These are phyloP conservation scores for Pinus taeda DNA, from an alignment of 75 land plant species.

Conservation along the genomic window DNA sequence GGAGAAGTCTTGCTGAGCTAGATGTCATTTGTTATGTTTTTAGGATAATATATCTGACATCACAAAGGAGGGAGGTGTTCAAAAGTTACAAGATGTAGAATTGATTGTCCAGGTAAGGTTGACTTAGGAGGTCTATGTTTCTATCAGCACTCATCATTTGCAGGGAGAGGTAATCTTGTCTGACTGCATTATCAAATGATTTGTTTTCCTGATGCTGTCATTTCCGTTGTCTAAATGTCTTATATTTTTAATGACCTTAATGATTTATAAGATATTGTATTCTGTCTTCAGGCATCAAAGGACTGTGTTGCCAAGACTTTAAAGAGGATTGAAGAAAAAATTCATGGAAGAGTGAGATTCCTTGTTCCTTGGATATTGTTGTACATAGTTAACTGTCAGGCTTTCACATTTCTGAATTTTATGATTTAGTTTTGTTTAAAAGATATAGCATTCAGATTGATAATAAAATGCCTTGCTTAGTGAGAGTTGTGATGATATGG, in stretches of 20 bases:
- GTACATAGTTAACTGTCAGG: not conserved
- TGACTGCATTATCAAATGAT: not conserved
- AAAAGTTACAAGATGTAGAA: conserved; percentile 90
- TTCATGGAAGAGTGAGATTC: conserved; percentile 82
- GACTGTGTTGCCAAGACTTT: conserved; percentile 94
- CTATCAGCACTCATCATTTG: not conserved
- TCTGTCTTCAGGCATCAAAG: conserved; percentile 71
- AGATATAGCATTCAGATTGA: too few relatives aligned
- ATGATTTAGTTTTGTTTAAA: too few relatives aligned
- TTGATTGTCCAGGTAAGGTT: conserved; percentile 77
- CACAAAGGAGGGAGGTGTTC: conserved; percentile 90
- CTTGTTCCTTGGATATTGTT: not conserved
- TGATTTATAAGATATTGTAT: not conserved
- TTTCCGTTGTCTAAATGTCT: not conserved
- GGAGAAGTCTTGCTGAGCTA: not conserved
- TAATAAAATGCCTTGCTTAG: too few relatives aligned
- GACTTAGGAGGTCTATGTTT: not conserved
- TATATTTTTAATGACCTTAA: not conserved
- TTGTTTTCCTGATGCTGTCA: not conserved
- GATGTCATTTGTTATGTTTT: not conserved
- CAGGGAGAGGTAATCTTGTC: not conserved
- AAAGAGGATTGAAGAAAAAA: conserved; percentile 93
- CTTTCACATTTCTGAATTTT: too few relatives aligned
- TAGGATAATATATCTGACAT: conserved; percentile 95
- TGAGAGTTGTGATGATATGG: too few relatives aligned